Evolutionary conservation across 139 green algal genomes (phyloP).

Genomic region (Chlamydomonas schloesseri): DNA sequence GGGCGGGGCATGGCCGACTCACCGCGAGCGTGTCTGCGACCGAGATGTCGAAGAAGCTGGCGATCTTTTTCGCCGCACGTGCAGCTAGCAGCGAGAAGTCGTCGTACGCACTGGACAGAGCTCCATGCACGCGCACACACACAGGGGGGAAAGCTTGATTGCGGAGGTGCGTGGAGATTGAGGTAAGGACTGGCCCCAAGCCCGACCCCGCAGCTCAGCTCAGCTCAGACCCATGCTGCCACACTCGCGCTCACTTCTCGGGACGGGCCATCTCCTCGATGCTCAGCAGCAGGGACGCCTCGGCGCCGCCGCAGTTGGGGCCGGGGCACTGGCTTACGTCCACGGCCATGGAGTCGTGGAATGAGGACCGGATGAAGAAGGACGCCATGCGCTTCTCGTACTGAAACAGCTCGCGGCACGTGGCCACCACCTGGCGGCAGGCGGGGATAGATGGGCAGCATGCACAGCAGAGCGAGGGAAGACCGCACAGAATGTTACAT

Average conservation of each 20-base stretch:
- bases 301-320: not conserved
- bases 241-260: constrained; percentile 35
- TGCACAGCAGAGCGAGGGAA: no score
- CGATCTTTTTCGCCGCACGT: not conserved
- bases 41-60: not conserved
- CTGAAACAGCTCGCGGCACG: not conserved
- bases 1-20: no score
- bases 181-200: no score
- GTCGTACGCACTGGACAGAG: not conserved
- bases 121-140: no score
- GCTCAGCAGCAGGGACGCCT: constrained; percentile 10
- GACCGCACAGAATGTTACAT: no score
- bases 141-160: no score
- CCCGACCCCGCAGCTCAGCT: no score
- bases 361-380: not conserved
- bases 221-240: no score
- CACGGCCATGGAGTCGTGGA: not conserved
- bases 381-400: constrained; percentile 5
- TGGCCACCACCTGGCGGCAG: not conserved
- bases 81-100: not conserved
- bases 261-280: not conserved
- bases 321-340: not conserved
- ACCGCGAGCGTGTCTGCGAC: constrained; percentile 19
- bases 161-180: no score
- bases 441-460: no score